Evolutionary conservation across 2,329 filamentous ascomycete genomes (phyloP), one percentile per base, ranked within the genome.

Genomic region (Pezicula carpinea): DNA sequence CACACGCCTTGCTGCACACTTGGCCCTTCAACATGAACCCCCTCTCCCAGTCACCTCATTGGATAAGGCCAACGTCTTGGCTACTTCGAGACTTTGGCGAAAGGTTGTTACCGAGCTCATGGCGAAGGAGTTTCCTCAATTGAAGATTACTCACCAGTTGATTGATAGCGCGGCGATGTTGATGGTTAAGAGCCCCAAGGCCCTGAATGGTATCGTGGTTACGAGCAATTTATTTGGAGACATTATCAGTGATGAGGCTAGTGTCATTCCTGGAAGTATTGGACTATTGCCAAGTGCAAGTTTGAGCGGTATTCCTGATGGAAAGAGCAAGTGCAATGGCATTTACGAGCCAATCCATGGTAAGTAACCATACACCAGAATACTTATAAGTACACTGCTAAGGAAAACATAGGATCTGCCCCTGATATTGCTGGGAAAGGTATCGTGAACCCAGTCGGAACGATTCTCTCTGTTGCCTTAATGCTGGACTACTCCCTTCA

Each of bases 321-420:
- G 88, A 46, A 87, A 89, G 75, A 79, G 75, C 59, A 84, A 80
- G 66, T 89, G 91, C 64, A 96, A 95, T 66, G 92, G 90, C 59
- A 96, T 97, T 62, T 99, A 96, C 67, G 92, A 97, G 77, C 92
- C 92, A 21, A 97, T 99, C 60, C 92, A 99, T 68, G 91, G 89
- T 89, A 74, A 51, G 71, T 62, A 8, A 8, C 31, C n/a, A 29
- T 8, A 29, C n/a, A 17, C 34, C 42, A 14, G n/a, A 42, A 38
- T 42, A 6, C 39, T 13, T 29, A 35, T 31, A 52, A 32, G 46
- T 34, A 31, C 35, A 13, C 50, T 38, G 5, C 2, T 23, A 41
- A 23, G 31, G 35, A 29, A 48, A 17, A 7, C 26, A 39, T 43
- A 87, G 87, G 89, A 32, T 93, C 88, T 39, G 92, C 92, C 17